A percentile compares a stretch with the other conserved stretches of the same genome.
Conservation (phyloP, 192 early-diverging fungal species). For the Spizellomyces punctatus region DNA sequence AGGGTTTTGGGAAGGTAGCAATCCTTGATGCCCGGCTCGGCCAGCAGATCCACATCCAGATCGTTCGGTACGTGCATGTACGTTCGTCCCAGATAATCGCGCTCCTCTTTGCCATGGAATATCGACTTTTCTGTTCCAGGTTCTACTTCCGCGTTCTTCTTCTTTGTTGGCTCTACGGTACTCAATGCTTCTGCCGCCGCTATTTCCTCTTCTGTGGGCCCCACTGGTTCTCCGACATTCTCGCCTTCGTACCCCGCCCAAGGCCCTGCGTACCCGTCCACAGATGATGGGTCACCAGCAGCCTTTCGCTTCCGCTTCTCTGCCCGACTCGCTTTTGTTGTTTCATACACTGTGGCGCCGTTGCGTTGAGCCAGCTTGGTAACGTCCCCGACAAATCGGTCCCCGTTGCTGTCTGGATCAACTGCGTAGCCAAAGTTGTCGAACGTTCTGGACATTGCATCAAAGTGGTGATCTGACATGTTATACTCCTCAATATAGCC, state of each 20-base stretch:
- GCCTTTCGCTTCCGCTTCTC: conserved; percentile 69
- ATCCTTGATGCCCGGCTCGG: conserved; percentile 72
- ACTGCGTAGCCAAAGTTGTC: conserved; percentile 77
- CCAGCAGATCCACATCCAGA: conserved; percentile 71
- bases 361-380: conserved; percentile 50
- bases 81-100: conserved; percentile 91
- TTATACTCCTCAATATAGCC: conserved; percentile 81
- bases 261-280: conserved; percentile 87
- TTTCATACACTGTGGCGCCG: conserved; percentile 59
- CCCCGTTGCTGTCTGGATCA: conserved; percentile 69
- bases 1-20: conserved; percentile 86
- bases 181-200: conserved; percentile 44
- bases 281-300: conserved; percentile 72
- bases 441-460: conserved; percentile 84
- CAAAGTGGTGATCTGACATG: conserved; percentile 73
- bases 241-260: conserved; percentile 95
- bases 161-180: conserved; percentile 16
- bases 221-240: conserved; percentile 41
- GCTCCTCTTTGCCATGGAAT: conserved; percentile 86
- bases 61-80: conserved; percentile 97
- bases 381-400: conserved; percentile 68
- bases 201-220: conserved; percentile 52
- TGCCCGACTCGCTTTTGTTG: conserved; percentile 27
- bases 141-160: conserved; percentile 43
- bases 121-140: conserved; percentile 73